A percentile compares a stretch with the other conserved stretches of the same genome.
These are phyloP conservation scores for Termitomyces sp. DNA, from an alignment of 768 basidiomycete species.

Conservation along the genomic window DNA sequence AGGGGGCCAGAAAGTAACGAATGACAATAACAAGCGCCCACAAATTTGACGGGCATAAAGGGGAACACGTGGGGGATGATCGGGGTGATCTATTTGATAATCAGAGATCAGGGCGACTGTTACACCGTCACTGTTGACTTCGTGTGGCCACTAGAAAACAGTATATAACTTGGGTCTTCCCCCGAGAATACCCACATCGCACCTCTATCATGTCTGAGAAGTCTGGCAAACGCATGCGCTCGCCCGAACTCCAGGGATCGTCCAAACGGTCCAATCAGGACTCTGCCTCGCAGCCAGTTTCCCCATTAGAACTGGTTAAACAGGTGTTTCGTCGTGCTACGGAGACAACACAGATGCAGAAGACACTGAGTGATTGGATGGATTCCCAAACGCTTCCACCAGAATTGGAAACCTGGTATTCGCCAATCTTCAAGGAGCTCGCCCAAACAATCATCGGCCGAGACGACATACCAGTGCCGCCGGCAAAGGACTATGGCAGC, in stretches of 20 bases:
- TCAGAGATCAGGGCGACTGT: neutral
- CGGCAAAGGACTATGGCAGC: neutral
- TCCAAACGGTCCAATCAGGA: neutral
- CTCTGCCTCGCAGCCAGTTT: neutral
- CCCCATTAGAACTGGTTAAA: neutral
- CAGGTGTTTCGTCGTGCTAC: neutral
- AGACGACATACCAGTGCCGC: neutral
- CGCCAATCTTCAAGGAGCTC: neutral
- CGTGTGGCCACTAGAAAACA: neutral
- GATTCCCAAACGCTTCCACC: too few species aligned
- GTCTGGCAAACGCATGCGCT: neutral
- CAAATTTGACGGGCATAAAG: too few species aligned
- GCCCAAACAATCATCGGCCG: neutral
- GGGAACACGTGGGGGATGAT: too few species aligned
- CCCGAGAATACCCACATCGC: neutral
- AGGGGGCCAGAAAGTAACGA: too few species aligned
- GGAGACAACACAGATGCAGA: neutral
- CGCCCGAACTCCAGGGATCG: neutral
- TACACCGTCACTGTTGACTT: neutral
- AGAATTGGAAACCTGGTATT: too few species aligned
- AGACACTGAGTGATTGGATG: rapidly evolving
- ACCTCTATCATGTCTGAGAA: neutral
- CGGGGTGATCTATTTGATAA: too few species aligned
- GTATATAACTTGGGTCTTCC: neutral
- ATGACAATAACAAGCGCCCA: too few species aligned